These are phyloP conservation scores for Lactifluus piperatus DNA, from an alignment of 768 basidiomycete genomes.

Conservation along the genomic window DNA sequence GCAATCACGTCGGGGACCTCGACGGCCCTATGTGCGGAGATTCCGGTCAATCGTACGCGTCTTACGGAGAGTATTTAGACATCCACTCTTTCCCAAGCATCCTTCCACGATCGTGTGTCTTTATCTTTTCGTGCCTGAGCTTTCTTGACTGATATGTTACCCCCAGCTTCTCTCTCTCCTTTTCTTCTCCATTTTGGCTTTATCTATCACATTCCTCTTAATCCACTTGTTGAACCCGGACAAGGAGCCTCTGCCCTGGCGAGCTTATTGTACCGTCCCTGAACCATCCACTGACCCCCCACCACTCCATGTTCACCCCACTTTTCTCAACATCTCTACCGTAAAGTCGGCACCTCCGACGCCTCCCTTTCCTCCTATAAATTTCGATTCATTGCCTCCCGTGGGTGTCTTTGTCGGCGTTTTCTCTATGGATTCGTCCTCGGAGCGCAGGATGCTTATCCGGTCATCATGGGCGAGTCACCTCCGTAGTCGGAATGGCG, in stretches of 20 bases:
- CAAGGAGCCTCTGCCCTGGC: constrained; percentile 91
- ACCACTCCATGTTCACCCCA: constrained; percentile 32
- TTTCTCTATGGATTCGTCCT: constrained; percentile 78
- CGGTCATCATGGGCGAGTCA: constrained; percentile 88
- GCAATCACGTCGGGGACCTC: constrained; percentile 42
- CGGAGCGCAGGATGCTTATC: constrained; percentile 80
- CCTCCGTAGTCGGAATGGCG: constrained; percentile 65
- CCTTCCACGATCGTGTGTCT: constrained; percentile 70
- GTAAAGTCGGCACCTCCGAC: constrained; percentile 21
- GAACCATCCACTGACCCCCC: constrained; percentile 39
- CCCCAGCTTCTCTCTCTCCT: constrained; percentile 59
- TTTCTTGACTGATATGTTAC: constrained; percentile 14
- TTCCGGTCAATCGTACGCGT: constrained; percentile 47
- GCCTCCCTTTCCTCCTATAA: constrained; percentile 57
- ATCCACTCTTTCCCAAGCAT: constrained; percentile 71
- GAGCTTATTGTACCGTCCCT: constrained; percentile 80
- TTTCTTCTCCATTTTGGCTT: constrained; percentile 71
- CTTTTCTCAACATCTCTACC: constrained; percentile 27
- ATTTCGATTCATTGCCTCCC: constrained; percentile 69
- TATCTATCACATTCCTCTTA: constrained; percentile 76
- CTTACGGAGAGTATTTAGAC: constrained; percentile 48
- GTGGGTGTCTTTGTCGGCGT: constrained; percentile 85
- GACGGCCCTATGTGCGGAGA: constrained; percentile 35
- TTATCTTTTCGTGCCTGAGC: background rate
- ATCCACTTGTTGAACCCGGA: constrained; percentile 94